phyloP scores from a whole-genome alignment of 805 yeast species.

The Saccharomyces eubayanus region DNA sequence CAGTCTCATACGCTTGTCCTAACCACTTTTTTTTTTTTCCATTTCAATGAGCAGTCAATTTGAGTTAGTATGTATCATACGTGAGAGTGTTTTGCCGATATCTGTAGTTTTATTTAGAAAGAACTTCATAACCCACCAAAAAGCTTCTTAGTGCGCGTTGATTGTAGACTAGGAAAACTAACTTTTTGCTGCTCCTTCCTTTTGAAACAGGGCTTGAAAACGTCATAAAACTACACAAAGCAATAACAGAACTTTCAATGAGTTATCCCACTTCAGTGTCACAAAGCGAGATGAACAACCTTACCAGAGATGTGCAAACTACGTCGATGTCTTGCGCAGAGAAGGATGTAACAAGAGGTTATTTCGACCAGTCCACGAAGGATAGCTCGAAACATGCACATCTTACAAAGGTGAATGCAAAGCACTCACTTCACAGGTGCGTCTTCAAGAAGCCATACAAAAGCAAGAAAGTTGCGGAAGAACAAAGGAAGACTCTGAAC shows the following conservation, averaged over 20 bases:
- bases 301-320: neutral
- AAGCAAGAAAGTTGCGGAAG: constrained; percentile 6
- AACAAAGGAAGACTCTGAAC: constrained; percentile 3
- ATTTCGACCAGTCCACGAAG: neutral
- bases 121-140: neutral
- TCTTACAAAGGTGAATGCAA: neutral
- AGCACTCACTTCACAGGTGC: constrained; percentile 14
- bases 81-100: no score
- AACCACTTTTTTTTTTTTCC: neutral
- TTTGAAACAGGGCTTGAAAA: no score
- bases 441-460: constrained; percentile 16
- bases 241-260: neutral
- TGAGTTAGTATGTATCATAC: no score
- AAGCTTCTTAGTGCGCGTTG: neutral
- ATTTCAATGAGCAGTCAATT: no score
- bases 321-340: neutral
- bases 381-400: neutral
- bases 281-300: neutral
- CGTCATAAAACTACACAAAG: neutral
- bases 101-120: neutral
- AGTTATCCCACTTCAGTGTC: neutral
- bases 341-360: neutral
- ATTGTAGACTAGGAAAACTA: neutral
- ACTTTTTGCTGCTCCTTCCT: neutral
- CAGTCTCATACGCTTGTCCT: neutral